Evolutionary conservation across 1,284 basidiomycete species (phyloP).

Genomic region (Pseudozyma hubeiensis): DNA sequence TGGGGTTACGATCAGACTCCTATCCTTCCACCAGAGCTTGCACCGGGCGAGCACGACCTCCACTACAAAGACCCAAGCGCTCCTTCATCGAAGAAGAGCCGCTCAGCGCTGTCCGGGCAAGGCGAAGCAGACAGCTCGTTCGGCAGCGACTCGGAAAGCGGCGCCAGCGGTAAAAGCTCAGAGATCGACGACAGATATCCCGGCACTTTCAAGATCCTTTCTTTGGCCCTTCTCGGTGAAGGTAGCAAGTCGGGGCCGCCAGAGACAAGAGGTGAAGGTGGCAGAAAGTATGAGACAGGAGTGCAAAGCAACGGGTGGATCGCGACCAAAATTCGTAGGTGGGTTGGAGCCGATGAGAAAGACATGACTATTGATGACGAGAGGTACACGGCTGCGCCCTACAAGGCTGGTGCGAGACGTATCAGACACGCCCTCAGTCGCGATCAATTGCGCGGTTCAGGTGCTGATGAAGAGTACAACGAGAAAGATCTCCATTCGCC

Average conservation of each 20-base stretch:
- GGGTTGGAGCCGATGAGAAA: constrained; percentile 24
- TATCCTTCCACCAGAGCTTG: constrained; percentile 24
- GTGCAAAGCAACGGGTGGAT: constrained; percentile 42
- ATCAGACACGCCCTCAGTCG: constrained; percentile 17
- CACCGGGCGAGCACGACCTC: constrained; percentile 24
- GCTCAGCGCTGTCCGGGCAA: background rate
- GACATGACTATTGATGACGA: background rate
- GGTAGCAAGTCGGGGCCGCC: constrained; percentile 26
- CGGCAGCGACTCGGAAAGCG: constrained; percentile 24
- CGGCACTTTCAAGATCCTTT: constrained; percentile 33
- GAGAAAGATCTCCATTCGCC: constrained; percentile 13
- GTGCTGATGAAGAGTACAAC: background rate
- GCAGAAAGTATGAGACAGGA: constrained; percentile 31
- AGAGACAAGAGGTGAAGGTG: constrained; percentile 17
- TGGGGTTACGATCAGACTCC: constrained; percentile 38
- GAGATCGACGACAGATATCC: constrained; percentile 34
- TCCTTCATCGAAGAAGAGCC: background rate
- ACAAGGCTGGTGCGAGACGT: constrained; percentile 6
- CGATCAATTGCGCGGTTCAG: constrained; percentile 7
- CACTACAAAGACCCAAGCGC: constrained; percentile 23
- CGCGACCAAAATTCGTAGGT: constrained; percentile 27
- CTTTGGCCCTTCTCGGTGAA: constrained; percentile 24
- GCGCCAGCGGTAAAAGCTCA: background rate
- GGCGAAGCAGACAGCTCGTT: constrained; percentile 21
- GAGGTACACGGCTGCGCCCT: constrained; percentile 9